Evolutionary conservation across 2,329 filamentous ascomycete species (phyloP).

Genomic region (Verticillium nonalfalfae): DNA sequence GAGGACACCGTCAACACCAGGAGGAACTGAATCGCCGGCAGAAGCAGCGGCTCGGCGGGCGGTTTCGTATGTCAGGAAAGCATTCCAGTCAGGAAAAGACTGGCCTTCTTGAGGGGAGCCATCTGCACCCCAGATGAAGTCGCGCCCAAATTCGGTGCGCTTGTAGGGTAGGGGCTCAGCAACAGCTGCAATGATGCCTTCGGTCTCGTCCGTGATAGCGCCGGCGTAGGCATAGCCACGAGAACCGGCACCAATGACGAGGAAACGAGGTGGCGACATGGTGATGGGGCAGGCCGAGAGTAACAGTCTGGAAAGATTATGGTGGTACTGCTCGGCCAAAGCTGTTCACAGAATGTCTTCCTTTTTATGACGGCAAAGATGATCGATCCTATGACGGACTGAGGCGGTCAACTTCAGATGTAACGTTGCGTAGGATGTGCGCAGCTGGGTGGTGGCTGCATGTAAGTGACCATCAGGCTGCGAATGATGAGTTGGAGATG

Average conservation of each 20-base stretch:
- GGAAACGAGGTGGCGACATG: slow-evolving; percentile 52
- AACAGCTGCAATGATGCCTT: slow-evolving; percentile 67
- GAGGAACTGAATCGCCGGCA: slow-evolving; percentile 39
- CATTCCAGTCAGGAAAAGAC: slow-evolving; percentile 66
- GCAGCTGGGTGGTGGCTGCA: background rate
- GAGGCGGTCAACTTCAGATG: background rate
- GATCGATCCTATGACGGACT: no score
- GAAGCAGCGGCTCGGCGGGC: slow-evolving; percentile 48
- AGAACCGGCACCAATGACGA: slow-evolving; percentile 78
- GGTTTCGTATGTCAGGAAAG: slow-evolving; percentile 69
- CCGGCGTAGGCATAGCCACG: slow-evolving; percentile 69
- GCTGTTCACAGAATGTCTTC: background rate
- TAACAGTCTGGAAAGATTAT: no score
- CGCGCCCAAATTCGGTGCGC: slow-evolving; percentile 60
- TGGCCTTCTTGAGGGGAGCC: slow-evolving; percentile 40
- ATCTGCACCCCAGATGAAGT: slow-evolving; percentile 64
- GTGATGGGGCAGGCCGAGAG: background rate
- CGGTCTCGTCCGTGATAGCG: slow-evolving; percentile 57
- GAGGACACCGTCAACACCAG: slow-evolving; percentile 56
- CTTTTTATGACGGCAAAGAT: background rate
- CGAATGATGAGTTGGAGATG: background rate
- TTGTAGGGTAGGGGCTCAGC: slow-evolving; percentile 79
- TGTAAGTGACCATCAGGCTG: background rate
- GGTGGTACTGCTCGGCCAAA: background rate
- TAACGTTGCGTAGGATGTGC: background rate